A percentile compares a stretch with the other conserved stretches of the same genome.
phyloP scores from a whole-genome alignment of 495 filamentous ascomycete species.

The Penicillium arizonense region DNA sequence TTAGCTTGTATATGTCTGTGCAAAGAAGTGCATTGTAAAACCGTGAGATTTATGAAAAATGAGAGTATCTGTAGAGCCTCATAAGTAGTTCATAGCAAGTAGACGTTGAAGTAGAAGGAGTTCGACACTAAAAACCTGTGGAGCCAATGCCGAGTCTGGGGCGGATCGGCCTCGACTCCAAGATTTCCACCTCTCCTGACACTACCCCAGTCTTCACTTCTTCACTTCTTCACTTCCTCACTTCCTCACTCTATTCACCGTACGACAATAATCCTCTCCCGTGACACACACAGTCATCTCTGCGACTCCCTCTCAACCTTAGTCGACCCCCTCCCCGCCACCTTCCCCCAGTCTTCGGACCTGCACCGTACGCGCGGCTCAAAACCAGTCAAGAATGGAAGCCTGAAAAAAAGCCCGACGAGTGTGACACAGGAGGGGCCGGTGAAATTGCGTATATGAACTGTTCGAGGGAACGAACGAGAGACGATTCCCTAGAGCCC shows the following conservation, averaged over 20 bases:
- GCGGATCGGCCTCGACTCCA: constrained; percentile 25
- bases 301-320: constrained; percentile 13
- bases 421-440: neutral
- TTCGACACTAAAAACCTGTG: neutral
- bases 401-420: constrained; percentile 1
- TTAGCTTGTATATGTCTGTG: constrained; percentile 21
- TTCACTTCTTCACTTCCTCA: no score
- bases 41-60: neutral
- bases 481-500: constrained; percentile 18
- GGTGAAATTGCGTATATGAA: constrained; percentile 23
- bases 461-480: constrained; percentile 12
- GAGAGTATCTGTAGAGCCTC: neutral
- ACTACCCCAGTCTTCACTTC: no score
- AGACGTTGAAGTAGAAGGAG: neutral
- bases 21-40: constrained; percentile 17
- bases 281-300: neutral
- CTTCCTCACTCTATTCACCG: no score
- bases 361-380: constrained; percentile 12
- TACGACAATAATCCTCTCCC: neutral
- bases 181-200: constrained; percentile 10
- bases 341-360: constrained; percentile 1
- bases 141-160: constrained; percentile 16
- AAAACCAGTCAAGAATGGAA: constrained; percentile 16
- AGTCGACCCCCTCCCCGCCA: neutral
- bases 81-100: neutral